phyloP scores from a whole-genome alignment of 78 protist species.

The Speleostelium caveatum region DNA sequence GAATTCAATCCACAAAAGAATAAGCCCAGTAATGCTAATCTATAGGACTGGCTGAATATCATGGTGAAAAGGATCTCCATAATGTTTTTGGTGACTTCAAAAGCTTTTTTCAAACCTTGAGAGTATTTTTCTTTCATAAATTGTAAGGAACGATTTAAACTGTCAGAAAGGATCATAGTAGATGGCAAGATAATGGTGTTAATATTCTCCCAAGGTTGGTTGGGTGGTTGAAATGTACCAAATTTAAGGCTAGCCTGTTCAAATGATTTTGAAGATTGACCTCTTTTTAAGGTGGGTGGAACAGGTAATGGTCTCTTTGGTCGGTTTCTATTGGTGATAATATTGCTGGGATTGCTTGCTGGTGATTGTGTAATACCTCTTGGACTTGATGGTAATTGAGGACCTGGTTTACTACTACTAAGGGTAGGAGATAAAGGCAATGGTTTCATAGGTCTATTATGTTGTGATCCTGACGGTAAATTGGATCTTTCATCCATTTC shows the following conservation, averaged over 20 bases:
- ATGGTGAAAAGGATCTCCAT: neutral
- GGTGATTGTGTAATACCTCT: neutral
- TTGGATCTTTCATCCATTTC: too few relatives aligned
- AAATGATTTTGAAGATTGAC: neutral
- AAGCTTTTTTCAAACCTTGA: neutral
- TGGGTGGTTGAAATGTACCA: neutral
- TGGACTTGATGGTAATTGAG: neutral
- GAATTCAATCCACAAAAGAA: slow-evolving; percentile 57
- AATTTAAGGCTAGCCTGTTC: neutral
- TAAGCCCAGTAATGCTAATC: slow-evolving; percentile 66
- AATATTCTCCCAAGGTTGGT: neutral
- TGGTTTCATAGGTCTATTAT: neutral
- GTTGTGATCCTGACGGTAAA: neutral
- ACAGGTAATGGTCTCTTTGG: slow-evolving; percentile 44
- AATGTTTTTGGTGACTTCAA: neutral
- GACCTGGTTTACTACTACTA: neutral
- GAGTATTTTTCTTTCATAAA: neutral
- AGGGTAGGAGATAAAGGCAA: neutral
- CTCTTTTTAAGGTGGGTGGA: neutral
- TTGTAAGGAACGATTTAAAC: neutral
- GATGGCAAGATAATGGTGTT: slow-evolving; percentile 42
- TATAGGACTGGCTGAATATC: slow-evolving; percentile 45
- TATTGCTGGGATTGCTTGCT: neutral
- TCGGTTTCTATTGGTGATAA: neutral
- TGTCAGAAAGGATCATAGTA: neutral